Base-by-base conservation (phyloP, 2,329 filamentous ascomycete genomes). In the Truncatella angustata region DNA sequence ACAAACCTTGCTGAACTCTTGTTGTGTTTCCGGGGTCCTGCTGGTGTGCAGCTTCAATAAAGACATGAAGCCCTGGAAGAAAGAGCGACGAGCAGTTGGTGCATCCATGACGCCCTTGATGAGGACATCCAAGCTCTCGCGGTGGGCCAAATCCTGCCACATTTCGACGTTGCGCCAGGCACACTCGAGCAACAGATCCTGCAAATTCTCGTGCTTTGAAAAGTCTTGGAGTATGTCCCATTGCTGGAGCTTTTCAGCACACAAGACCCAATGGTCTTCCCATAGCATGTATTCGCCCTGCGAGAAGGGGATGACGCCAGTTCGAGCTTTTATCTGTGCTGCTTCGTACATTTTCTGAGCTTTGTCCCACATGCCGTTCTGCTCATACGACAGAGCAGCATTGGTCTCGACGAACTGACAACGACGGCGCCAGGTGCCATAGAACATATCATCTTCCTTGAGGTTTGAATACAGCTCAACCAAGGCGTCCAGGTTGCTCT, bases 351-450 rank as follows among this genome's bases (percentile, higher is more conserved):
- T 87, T 64, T 90, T 89, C 72, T 99, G 95, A 1, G 95, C 92
- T 72, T 97, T 97, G 63, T 99, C 94, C 95, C 94, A 99, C 83
- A 97, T 96, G 44, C 94, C 94, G 62, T 96, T 96, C 67, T 99
- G 95, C 73, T 99, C 95, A 62, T 97, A 99, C 0, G 94, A 99
- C 6, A 99, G 77, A 1, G 92, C 94, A 12, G 94, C 91, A 66
- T 99, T 99, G 7, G 92, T 97, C 75, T 99, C 95, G 5, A 99
- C 88, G 65, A 96, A 99, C 59, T 96, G 91, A 68, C 92, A 96
- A 42, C 94, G 86, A 52, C 94, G 85, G 54, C 94, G 86, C 94
- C 94, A 99, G 0, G 92, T 95, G 7, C 94, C 94, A 58, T 99
- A 97, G 69, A 97, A 99, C 44, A 99, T 78, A 66, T 99, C 94